Conservation (phyloP, 192 early-diverging fungal genomes). For the Coemansia sp. region DNA sequence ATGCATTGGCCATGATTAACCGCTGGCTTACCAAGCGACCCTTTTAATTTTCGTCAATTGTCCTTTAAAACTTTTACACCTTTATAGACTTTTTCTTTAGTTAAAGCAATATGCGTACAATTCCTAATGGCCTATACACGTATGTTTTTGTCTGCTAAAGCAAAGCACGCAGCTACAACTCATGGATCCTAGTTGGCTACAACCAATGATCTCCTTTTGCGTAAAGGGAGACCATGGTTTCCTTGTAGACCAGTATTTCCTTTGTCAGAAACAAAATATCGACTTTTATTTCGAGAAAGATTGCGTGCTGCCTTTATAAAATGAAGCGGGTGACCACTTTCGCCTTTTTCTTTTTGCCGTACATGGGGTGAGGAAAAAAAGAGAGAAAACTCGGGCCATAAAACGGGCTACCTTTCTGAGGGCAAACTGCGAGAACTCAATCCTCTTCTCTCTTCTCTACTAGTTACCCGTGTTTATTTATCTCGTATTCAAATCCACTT, state of each 20-base stretch:
- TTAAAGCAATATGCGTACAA: background rate
- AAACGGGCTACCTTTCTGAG: background rate
- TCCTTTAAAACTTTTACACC: background rate
- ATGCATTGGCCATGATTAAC: slow-evolving; percentile 79
- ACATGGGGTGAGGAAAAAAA: background rate
- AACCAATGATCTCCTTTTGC: background rate
- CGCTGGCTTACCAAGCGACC: slow-evolving; percentile 60
- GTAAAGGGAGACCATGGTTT: background rate
- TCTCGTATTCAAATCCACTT: background rate
- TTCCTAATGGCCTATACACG: background rate
- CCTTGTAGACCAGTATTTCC: background rate
- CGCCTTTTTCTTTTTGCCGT: background rate
- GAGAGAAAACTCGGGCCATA: background rate
- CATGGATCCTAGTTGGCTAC: background rate
- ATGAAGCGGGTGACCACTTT: background rate
- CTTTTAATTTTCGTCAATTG: background rate
- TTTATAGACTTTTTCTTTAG: background rate
- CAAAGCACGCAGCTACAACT: background rate
- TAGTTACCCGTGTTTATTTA: background rate
- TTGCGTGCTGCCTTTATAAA: background rate
- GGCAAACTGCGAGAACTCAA: background rate
- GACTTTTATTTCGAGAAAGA: background rate
- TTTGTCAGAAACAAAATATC: background rate
- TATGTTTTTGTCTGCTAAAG: background rate
- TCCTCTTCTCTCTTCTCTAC: background rate